Base-by-base conservation (phyloP, 2,329 filamentous ascomycete genomes). In the Hymenoscyphus albidus region DNA sequence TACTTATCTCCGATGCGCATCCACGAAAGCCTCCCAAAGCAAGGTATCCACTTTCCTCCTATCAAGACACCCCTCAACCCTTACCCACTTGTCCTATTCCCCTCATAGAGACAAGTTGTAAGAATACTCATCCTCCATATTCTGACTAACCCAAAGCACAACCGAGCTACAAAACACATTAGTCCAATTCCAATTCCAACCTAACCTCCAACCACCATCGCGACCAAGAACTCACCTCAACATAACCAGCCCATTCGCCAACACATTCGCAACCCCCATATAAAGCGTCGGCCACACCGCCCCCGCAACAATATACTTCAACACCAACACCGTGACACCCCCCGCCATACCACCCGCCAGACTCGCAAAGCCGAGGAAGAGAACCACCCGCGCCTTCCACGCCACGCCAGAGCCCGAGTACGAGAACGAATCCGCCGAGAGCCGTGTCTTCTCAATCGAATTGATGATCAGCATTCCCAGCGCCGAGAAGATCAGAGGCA, bases 381-480 rank as follows among this genome's bases (percentile, higher is more conserved):
- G 79, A 55, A 89, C 86, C 35, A 89, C 85, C 66, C 87, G 82
- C 22, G 86, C 87, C 80, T 89, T 87, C 86, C 86, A 88, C 10
- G 87, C 86, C 35, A 90, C 86, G 13, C 85, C 85, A 59, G 80
- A 82, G 58, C 87, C 85, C 65, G 81, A 82, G 77, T 89, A 88
- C 68, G 81, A 83, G 76, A 87, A 87, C 63, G 80, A 83, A 78
- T 90, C 85, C 71, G 83, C 81, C 71, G 84, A 85, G 67, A 89
- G 80, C 62, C 87, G 83, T 65, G 85, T 80, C 78, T 89, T 88
- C 78, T 89, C 86, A 68, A 88, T 86, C 70, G 82, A 85, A 80
- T 89, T 89, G 80, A 89, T 89, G 76, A 89, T 88, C 65, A 89
- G 81, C 85, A 89, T 89, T 68, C 87, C 87, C 67, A 89, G 80